Base-by-base conservation (phyloP, 495 filamentous ascomycete genomes). In the Lasiosphaeria ovina region DNA sequence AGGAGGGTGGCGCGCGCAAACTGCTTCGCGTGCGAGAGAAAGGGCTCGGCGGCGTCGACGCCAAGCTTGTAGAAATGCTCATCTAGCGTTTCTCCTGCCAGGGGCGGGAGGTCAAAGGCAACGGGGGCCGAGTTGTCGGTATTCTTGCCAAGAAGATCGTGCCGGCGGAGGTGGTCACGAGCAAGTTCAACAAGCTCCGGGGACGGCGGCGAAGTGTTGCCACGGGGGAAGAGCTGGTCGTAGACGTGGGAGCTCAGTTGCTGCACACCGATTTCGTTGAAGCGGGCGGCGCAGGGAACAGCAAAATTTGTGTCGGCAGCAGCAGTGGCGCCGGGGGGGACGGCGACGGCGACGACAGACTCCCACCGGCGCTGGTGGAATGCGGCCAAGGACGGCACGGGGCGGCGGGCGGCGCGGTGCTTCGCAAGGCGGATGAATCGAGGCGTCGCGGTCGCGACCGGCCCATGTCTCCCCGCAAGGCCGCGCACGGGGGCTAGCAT, bases 11-110 rank as follows among this genome's bases (percentile, higher is more conserved):
- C 72, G 45, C 72, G 69, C 10, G 88, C 83, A 69, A 95, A 94
- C 31, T 83, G 74, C 68, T 90, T 91, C 6, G 95, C 89, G 54
- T 85, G 79, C 0, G 74, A 73, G 45, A 97, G 73, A 69, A 92
- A 97, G n/a, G 93, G 93, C 62, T 97, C 90, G 31, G 91, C 90
- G 12, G 87, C 84, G 69, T 97, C 91, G 76, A 88, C 83, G 24
- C 94, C 94, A 5, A 99, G 83, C 70, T 85, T 93, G 79, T 91
- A 80, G 69, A 99, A 99, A 73, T 99, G 94, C 65, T 98, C 95
- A 72, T 98, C 95, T 32, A 99, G 74, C 0, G 90, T 89, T 34
- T 79, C 66, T 4, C 94, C 95, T 54, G 90, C 87, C 8, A 99
- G 83, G 16, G 75, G 66, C 0, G 94, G 94, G 1, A 99, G 76